Evolutionary conservation across 257 asterid species (phyloP).

Genomic region (Parsonsia alboflavescens): DNA sequence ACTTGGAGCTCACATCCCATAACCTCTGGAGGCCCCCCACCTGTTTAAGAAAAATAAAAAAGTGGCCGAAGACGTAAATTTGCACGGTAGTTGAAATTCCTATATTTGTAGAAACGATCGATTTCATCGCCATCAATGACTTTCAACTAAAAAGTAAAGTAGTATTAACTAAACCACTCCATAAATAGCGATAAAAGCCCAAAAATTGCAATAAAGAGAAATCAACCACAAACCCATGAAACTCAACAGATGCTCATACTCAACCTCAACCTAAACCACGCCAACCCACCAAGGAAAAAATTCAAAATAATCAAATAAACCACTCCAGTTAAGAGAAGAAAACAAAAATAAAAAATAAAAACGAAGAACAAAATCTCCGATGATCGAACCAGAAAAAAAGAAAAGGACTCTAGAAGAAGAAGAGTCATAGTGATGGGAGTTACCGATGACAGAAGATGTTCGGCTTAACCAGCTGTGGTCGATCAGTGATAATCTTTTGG

Average conservation of each 20-base stretch:
- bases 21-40: background rate
- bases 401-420: background rate
- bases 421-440: slow-evolving; percentile 5
- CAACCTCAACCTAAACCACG: background rate
- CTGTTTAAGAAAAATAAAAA: background rate
- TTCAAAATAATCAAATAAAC: background rate
- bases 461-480: slow-evolving; percentile 11
- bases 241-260: slow-evolving; percentile 2
- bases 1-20: background rate
- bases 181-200: slow-evolving; percentile 13
- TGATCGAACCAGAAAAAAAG: background rate
- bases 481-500: slow-evolving; percentile 21
- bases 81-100: slow-evolving; percentile 6
- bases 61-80: background rate
- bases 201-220: slow-evolving; percentile 1
- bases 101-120: slow-evolving; percentile 3
- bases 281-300: too few species aligned
- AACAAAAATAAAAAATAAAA: background rate
- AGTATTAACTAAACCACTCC: slow-evolving; percentile 1
- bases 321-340: background rate
- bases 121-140: slow-evolving; percentile 5
- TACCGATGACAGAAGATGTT: slow-evolving; percentile 22
- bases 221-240: background rate
- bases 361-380: background rate
- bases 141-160: slow-evolving; percentile 5